Evolutionary conservation across 192 early-diverging fungal species (phyloP).

Genomic region (Backusella circina): DNA sequence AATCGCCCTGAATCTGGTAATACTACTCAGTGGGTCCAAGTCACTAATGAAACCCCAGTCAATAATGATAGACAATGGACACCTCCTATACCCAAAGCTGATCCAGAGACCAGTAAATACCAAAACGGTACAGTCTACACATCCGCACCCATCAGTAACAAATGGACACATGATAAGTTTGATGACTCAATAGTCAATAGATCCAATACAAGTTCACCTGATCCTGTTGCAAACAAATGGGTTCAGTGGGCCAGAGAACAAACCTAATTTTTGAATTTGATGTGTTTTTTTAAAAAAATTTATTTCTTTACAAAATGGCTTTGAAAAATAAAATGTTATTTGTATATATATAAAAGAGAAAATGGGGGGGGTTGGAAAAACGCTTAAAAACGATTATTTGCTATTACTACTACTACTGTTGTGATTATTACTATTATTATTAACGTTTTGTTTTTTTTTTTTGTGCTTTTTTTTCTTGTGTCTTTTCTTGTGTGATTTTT

Average conservation of each 20-base stretch:
- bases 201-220: background rate
- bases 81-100: background rate
- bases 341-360: background rate
- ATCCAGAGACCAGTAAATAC: background rate
- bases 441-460: background rate
- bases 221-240: background rate
- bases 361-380: background rate
- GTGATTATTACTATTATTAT: background rate
- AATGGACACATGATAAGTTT: background rate
- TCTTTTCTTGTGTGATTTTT: background rate
- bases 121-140: background rate
- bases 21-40: background rate
- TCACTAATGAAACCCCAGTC: background rate
- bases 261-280: background rate
- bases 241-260: background rate
- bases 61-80: background rate
- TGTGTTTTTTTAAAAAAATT: no score
- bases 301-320: background rate
- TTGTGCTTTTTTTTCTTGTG: background rate
- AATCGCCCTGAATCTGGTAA: background rate
- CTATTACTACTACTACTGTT: background rate
- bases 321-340: background rate
- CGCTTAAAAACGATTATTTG: background rate
- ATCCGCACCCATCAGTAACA: background rate
- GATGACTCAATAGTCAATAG: background rate